Conservation (phyloP, 2,329 filamentous ascomycete genomes). For the Tolypocladium ovalisporum region DNA sequence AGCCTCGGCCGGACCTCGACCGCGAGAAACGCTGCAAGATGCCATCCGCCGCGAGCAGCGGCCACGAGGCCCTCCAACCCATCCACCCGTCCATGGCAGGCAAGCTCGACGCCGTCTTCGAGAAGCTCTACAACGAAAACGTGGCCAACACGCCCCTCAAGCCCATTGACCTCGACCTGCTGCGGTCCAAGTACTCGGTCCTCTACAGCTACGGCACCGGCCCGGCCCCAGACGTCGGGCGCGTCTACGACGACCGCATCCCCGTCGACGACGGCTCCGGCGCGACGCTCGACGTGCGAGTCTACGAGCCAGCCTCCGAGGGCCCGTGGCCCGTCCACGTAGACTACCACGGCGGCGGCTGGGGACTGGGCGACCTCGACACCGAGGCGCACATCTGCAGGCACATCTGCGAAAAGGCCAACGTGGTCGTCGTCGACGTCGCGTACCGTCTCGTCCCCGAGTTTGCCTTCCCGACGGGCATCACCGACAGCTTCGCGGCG, state of each 20-base stretch:
- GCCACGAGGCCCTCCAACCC: conserved; percentile 34
- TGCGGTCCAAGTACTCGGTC: conserved; percentile 29
- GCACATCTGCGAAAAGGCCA: conserved; percentile 31
- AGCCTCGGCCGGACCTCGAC: background rate
- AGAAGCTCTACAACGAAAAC: conserved; percentile 35
- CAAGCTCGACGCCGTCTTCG: conserved; percentile 33
- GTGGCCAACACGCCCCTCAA: conserved; percentile 27
- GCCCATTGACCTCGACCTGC: conserved; percentile 26
- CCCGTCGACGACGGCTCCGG: conserved; percentile 18
- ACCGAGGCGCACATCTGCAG: conserved; percentile 38
- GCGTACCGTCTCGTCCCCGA: conserved; percentile 42
- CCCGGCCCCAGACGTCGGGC: conserved; percentile 27
- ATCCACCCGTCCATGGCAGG: conserved; percentile 34
- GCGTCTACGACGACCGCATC: conserved; percentile 25
- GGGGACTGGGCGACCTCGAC: conserved; percentile 37
- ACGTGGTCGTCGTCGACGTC: conserved; percentile 36
- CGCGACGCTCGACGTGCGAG: conserved; percentile 20
- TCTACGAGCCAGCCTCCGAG: conserved; percentile 29
- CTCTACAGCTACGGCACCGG: conserved; percentile 34
- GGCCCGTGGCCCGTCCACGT: conserved; percentile 36
- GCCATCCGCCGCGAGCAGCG: background rate
- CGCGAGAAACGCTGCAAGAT: background rate
- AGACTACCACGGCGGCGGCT: conserved; percentile 38
- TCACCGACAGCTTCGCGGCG: conserved; percentile 37
- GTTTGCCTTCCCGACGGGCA: conserved; percentile 32